Conservation (phyloP, 2,329 filamentous ascomycete genomes). For the Biscogniauxia mediterranea region DNA sequence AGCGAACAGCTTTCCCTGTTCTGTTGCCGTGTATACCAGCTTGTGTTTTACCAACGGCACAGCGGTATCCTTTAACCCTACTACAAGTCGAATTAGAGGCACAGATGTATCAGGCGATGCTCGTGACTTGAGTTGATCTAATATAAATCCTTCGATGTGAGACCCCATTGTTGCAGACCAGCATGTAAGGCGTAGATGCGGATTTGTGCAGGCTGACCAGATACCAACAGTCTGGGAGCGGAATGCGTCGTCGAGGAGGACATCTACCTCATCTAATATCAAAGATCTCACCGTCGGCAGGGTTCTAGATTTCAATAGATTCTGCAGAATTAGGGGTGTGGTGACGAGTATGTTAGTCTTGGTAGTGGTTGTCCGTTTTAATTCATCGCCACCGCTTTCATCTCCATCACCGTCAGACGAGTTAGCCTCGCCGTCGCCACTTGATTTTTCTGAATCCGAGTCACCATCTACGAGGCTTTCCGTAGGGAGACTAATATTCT, state of each 20-base stretch:
- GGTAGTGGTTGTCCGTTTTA: slow-evolving; percentile 35
- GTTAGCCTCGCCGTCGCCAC: slow-evolving; percentile 22
- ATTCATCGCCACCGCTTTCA: slow-evolving; percentile 37
- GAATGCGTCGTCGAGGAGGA: slow-evolving; percentile 88
- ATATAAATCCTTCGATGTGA: slow-evolving; percentile 78
- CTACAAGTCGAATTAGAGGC: slow-evolving; percentile 77
- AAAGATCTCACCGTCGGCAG: slow-evolving; percentile 70
- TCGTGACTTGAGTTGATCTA: slow-evolving; percentile 62
- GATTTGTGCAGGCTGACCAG: slow-evolving; percentile 74
- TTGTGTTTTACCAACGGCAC: slow-evolving; percentile 90
- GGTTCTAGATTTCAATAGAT: slow-evolving; percentile 59
- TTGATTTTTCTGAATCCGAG: slow-evolving; percentile 10
- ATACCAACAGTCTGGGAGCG: slow-evolving; percentile 81
- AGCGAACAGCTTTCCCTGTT: slow-evolving; percentile 89
- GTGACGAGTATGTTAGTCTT: slow-evolving; percentile 80
- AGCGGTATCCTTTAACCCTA: slow-evolving; percentile 94
- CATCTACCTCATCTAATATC: slow-evolving; percentile 91
- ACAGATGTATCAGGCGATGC: slow-evolving; percentile 41
- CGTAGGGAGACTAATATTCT: slow-evolving; percentile 70
- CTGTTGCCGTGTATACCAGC: slow-evolving; percentile 86
- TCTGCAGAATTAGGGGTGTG: slow-evolving; percentile 75
- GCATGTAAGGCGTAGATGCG: slow-evolving; percentile 70
- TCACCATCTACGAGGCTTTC: slow-evolving; percentile 35
- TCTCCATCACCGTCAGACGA: slow-evolving; percentile 40
- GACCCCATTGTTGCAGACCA: slow-evolving; percentile 99